Evolutionary conservation across 202 grass and related monocot genomes (phyloP).

Genomic region (Brachypodium distachyon): DNA sequence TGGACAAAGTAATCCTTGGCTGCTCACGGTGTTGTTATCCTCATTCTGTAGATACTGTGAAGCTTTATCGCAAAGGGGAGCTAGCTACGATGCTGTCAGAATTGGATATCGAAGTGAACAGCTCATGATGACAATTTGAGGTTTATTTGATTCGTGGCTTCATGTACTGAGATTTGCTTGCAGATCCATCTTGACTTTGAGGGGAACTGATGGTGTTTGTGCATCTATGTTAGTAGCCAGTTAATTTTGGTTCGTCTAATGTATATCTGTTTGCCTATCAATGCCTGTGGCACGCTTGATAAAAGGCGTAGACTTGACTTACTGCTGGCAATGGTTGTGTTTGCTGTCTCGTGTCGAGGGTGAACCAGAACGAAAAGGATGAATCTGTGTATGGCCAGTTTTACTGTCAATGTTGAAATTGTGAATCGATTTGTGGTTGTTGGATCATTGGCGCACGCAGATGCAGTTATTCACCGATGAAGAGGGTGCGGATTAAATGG

Average conservation of each 20-base stretch:
- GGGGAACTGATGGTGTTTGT: neutral
- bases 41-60: slow-evolving; percentile 72
- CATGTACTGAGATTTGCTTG: slow-evolving; percentile 1
- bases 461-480: no score
- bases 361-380: no score
- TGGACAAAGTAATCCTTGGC: neutral
- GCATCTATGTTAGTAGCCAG: neutral
- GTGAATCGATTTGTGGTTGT: no score
- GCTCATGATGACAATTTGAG: slow-evolving; percentile 39
- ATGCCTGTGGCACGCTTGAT: no score
- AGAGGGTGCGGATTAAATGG: no score
- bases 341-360: no score
- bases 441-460: no score
- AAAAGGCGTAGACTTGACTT: no score
- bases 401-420: no score
- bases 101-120: slow-evolving; percentile 41
- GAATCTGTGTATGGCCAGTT: no score
- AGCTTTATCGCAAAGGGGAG: slow-evolving; percentile 73
- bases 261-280: neutral
- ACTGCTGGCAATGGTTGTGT: no score
- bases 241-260: neutral
- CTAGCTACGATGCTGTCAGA: slow-evolving; percentile 54
- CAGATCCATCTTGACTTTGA: neutral
- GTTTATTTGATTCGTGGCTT: neutral
- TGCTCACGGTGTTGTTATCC: neutral